A percentile compares a stretch with the other conserved stretches of the same genome.
phyloP scores from a whole-genome alignment of 768 basidiomycete species.

The Leccinum variicolor region DNA sequence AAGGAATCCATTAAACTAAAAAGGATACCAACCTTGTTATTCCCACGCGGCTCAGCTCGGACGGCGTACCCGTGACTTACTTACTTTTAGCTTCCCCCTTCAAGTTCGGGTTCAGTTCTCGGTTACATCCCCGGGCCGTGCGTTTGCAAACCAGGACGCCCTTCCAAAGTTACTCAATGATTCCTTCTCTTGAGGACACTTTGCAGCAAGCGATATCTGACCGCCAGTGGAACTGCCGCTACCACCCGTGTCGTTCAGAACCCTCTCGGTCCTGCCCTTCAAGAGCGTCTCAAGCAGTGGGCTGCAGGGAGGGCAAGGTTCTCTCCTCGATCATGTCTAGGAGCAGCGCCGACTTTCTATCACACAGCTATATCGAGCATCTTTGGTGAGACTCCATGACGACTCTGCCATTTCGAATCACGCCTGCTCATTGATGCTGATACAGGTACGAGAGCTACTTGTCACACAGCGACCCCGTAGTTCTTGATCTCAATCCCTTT shows the following conservation, averaged over 20 bases:
- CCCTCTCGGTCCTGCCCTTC: conserved; percentile 84
- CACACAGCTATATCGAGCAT: conserved; percentile 87
- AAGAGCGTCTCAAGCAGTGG: conserved; percentile 74
- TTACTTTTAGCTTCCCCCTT: neutral
- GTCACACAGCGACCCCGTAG: conserved; percentile 86
- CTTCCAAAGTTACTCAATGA: conserved; percentile 82
- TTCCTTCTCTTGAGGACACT: conserved; percentile 86
- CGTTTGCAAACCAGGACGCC: conserved; percentile 58
- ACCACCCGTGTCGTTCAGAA: conserved; percentile 74
- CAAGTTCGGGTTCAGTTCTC: neutral
- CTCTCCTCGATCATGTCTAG: conserved; percentile 13
- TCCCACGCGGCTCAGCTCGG: neutral
- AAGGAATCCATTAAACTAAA: no score
- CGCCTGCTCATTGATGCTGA: neutral
- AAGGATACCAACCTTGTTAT: no score
- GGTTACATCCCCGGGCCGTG: conserved; percentile 23
- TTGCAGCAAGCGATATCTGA: conserved; percentile 66
- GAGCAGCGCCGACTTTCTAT: neutral
- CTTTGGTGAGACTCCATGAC: conserved; percentile 67
- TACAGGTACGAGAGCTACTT: conserved; percentile 85
- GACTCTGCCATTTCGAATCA: conserved; percentile 4
- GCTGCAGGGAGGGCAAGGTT: conserved; percentile 71
- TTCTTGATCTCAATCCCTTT: conserved; percentile 93
- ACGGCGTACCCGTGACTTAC: neutral
- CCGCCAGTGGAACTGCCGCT: conserved; percentile 67